Evolutionary conservation across 2,329 filamentous ascomycete genomes (phyloP), one percentile per base, ranked within the genome.

Genomic region (Aspergillaceae sp.): DNA sequence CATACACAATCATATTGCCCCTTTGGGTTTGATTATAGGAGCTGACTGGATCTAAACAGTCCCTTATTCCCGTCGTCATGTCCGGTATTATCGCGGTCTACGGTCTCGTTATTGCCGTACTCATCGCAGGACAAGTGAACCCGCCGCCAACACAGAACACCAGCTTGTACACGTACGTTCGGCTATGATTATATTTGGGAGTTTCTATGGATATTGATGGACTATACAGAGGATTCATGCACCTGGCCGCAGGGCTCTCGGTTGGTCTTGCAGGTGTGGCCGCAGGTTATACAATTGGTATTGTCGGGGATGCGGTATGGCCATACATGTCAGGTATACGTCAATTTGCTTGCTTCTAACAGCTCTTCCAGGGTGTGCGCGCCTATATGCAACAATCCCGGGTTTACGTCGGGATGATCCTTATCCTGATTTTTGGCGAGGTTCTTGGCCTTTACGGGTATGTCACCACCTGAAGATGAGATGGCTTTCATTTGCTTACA

Each of bases 51-150:
- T 19, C 1, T 19, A 19, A 26, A 44, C 52, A 74, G 72, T 74
- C 72, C 32, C 62, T 75, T 40, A 73, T 75, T 44, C 72, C 72
- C 29, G 72, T 75, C 44, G 71, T 98, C 75, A 98, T 98, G 92
- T 94, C 92, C 59, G 92, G 92, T 80, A 98, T 98, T 66, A 88
- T 98, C 62, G 92, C 92, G 48, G 92, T 98, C 56, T 98, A 98
- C 73, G 87, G 90, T 43, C 86, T 98, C 58, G 92, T 98, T 61
- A 90, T 98, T 57, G 86, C 91, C 11, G 92, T 98, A 62, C 80
- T 98, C 57, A 98, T 98, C 66, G 87, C 89, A 46, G 85, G 88
- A 69, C 88, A 95, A 67, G 82, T 97, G 66, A 78, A 77, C 42
- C 86, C 89, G 29, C 85, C 84, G 47, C 76, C 78, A 10, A 71